Conservation (phyloP, 2,329 filamentous ascomycete genomes). For the Podosphaera xanthii region DNA sequence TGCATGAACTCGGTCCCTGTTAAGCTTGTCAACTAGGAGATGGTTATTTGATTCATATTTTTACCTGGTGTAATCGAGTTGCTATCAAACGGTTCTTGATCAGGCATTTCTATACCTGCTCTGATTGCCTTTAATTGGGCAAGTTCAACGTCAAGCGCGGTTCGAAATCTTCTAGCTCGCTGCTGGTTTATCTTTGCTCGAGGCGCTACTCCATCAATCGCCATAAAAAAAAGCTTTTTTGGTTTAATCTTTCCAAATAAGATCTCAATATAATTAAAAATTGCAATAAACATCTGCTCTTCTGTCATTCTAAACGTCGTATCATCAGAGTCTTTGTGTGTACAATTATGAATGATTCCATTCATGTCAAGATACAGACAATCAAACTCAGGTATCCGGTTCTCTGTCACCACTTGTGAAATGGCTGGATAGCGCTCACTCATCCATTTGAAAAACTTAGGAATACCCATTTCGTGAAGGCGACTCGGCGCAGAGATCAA, state of each 20-base stretch:
- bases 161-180: conserved; percentile 81
- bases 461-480: conserved; percentile 27
- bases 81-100: conserved; percentile 91
- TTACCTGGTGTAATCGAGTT: conserved; percentile 82
- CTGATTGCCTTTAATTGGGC: conserved; percentile 79
- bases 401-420: conserved; percentile 94
- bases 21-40: not conserved
- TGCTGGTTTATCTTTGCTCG: conserved; percentile 99
- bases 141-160: conserved; percentile 71
- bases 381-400: conserved; percentile 96
- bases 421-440: conserved; percentile 97
- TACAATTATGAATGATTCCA: conserved; percentile 98
- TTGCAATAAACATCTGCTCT: conserved; percentile 98
- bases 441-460: conserved; percentile 51
- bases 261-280: conserved; percentile 99
- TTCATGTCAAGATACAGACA: conserved; percentile 97
- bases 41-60: not conserved
- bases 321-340: conserved; percentile 86
- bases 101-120: conserved; percentile 79
- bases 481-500: not conserved
- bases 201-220: conserved; percentile 89
- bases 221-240: conserved; percentile 98
- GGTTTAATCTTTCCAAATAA: conserved; percentile 97
- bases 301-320: conserved; percentile 82
- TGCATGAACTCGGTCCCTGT: conserved; percentile 76